phyloP scores from a whole-genome alignment of 192 early-diverging fungal genomes.

The Entomortierella lignicola region DNA sequence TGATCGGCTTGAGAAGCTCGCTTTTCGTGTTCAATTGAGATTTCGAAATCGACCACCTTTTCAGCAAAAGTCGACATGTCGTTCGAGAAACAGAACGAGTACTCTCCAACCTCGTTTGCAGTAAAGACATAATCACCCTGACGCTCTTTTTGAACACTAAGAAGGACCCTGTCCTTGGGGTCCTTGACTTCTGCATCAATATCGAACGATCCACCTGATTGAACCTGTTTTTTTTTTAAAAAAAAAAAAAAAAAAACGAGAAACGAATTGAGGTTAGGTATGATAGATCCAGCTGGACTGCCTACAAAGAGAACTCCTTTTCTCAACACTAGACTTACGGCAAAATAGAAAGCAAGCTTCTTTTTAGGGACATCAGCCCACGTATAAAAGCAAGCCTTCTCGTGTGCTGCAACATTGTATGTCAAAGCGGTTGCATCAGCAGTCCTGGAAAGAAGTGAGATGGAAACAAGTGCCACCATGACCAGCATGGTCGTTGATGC shows the following conservation, averaged over 20 bases:
- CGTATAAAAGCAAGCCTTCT: constrained; percentile 93
- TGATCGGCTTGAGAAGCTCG: constrained; percentile 37
- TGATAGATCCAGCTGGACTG: too few species aligned
- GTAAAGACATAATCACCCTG: constrained; percentile 96
- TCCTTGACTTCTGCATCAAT: constrained; percentile 92
- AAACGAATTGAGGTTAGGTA: too few species aligned
- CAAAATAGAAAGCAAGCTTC: constrained; percentile 97
- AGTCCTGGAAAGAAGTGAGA: neutral
- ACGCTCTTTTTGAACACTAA: constrained; percentile 86
- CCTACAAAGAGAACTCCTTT: neutral
- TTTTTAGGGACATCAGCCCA: constrained; percentile 80
- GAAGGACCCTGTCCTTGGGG: constrained; percentile 73
- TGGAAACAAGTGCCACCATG: constrained; percentile 1
- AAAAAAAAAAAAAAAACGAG: neutral
- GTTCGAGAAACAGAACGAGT: constrained; percentile 98
- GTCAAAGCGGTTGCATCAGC: constrained; percentile 72
- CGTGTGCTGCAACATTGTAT: constrained; percentile 88
- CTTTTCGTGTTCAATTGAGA: constrained; percentile 91
- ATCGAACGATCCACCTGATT: constrained; percentile 96
- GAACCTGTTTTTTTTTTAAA: constrained; percentile 73
- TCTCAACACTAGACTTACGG: constrained; percentile 72
- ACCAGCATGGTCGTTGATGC: neutral
- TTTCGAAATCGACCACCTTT: constrained; percentile 96
- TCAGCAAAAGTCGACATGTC: constrained; percentile 93
- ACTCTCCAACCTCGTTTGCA: constrained; percentile 87